Evolutionary conservation across 139 green algal genomes (phyloP), one percentile per base, ranked within the genome.

Genomic region (Dunaliella primolecta): DNA sequence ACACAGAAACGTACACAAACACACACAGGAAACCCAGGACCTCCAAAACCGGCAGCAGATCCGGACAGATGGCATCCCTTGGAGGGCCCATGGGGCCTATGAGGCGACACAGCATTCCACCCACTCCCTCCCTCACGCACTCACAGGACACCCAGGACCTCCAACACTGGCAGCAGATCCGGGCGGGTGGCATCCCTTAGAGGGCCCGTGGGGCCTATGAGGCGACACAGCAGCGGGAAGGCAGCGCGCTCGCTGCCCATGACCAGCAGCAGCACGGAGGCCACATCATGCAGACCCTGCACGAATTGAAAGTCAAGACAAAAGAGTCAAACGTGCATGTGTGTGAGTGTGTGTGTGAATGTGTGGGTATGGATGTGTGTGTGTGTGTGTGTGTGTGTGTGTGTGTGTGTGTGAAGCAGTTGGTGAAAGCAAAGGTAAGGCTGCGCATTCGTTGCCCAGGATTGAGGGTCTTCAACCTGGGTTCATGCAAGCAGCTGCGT

Each of bases 211-310:
- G 82, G 83, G 0, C 25, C 86, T 0, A 83, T 83, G 46, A 98
- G 90, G 0, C 76, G 85, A 1, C 31, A 34, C 36, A 88, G 80
- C 78, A 87, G 35, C 0, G 81, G 81, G 75, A 86, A 83, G 36
- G 86, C 86, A 0, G 78, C 33, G 2, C 29, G 46, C 83, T 96
- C 92, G 20, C 80, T 79, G 34, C 90, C 91, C 24, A 88, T 64
- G 24, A 90, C 86, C 76, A 98, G 88, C 36, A 98, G 89, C 84
- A 98, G 90, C 81, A 98, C 94, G 0, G 92, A 92, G 25, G 95
- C 95, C 2, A 98, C 89, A 81, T 98, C 95, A 81, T 98, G 94
- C 35, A 98, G 87, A 7, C 96, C 96, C 86, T 98, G 93, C 46
- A n/a, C n/a, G n/a, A n/a, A n/a, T n/a, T n/a, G n/a, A n/a, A n/a